These are phyloP conservation scores for Neonectria coccinea DNA, from an alignment of 2,329 filamentous ascomycete genomes.

Conservation along the genomic window DNA sequence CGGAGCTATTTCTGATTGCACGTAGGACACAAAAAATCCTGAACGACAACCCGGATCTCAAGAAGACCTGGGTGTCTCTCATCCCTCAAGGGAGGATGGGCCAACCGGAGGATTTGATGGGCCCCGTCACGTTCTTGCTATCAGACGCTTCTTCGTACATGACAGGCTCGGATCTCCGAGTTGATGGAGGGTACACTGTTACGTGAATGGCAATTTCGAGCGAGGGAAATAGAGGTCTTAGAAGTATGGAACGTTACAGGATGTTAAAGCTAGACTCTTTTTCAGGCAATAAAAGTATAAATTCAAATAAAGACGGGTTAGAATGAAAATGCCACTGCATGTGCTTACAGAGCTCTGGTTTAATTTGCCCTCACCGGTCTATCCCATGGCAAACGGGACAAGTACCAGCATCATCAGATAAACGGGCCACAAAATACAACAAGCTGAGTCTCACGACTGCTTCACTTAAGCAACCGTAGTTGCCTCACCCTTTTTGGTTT, in stretches of 20 bases:
- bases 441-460: background rate
- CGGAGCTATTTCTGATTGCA: background rate
- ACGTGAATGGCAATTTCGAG: background rate
- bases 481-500: background rate
- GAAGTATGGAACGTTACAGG: background rate
- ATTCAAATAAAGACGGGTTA: background rate
- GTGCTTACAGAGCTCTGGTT: no score
- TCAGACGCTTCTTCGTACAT: conserved; percentile 83
- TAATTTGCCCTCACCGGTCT: no score
- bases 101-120: conserved; percentile 89
- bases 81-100: conserved; percentile 97
- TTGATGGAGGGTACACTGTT: conserved; percentile 86
- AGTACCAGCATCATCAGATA: background rate
- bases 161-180: conserved; percentile 77
- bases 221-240: background rate
- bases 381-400: background rate
- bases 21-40: conserved; percentile 89
- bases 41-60: conserved; percentile 93
- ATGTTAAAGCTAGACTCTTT: background rate
- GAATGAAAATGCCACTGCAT: background rate
- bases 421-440: background rate
- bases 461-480: background rate
- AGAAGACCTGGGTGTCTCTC: conserved; percentile 88
- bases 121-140: conserved; percentile 86
- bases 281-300: background rate